phyloP scores from a whole-genome alignment of 2,329 filamentous ascomycete genomes.

The Fusarium sp. region DNA sequence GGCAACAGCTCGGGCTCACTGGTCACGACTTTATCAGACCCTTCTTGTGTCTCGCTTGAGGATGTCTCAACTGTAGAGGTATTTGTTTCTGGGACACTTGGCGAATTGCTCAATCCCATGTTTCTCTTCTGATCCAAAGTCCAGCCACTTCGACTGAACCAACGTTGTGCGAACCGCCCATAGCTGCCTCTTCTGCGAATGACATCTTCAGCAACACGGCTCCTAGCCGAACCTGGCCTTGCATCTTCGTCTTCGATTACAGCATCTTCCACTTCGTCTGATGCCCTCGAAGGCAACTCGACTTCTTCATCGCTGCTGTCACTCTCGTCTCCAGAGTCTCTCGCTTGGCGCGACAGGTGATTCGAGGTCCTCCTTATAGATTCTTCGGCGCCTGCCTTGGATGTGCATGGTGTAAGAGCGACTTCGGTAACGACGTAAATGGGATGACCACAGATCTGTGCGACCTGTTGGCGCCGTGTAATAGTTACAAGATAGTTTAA shows the following conservation, averaged over 20 bases:
- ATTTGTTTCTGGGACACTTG: conserved; percentile 30
- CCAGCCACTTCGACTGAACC: conserved; percentile 91
- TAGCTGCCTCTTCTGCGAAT: conserved; percentile 86
- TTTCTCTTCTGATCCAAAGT: conserved; percentile 75
- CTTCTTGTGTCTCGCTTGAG: conserved; percentile 51
- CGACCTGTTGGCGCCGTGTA: conserved; percentile 86
- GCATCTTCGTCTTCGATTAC: conserved; percentile 49
- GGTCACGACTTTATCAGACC: conserved; percentile 34
- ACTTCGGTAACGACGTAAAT: conserved; percentile 91
- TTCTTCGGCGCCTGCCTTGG: conserved; percentile 76
- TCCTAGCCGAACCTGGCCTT: conserved; percentile 53
- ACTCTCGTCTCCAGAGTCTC: conserved; percentile 55
- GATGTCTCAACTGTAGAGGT: conserved; percentile 22
- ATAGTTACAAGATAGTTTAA: conserved; percentile 89
- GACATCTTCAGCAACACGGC: conserved; percentile 87
- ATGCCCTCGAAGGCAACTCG: conserved; percentile 48
- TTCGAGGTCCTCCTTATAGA: conserved; percentile 73
- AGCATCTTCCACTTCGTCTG: conserved; percentile 59
- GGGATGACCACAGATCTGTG: conserved; percentile 82
- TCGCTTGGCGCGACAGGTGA: conserved; percentile 52
- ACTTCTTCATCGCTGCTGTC: conserved; percentile 62
- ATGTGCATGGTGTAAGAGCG: conserved; percentile 87
- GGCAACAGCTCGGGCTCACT: conserved; percentile 71
- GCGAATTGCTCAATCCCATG: conserved; percentile 71
- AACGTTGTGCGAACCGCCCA: conserved; percentile 87